Evolutionary conservation across 768 basidiomycete species (phyloP), one percentile per base, ranked within the genome.

Genomic region (Pisolithus orientalis): DNA sequence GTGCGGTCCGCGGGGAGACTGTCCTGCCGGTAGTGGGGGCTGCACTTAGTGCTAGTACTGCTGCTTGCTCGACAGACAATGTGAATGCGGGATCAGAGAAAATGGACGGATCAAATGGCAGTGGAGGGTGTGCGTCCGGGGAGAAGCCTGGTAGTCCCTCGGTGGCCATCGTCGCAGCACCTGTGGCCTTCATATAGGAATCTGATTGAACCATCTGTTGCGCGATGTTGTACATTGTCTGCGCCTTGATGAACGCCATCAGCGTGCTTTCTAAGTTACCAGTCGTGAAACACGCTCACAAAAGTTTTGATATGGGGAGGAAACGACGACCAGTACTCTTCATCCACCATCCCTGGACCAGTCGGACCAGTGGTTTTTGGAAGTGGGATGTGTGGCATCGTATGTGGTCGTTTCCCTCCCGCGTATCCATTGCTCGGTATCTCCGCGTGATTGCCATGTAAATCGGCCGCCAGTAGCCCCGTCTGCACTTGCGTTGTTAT

Each of bases 221-320:
- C 34, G 84, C 84, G 55, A 84, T 79, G 49, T 80, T 75, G 61
- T 83, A 82, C 81, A 85, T 82, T 7, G 80, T 78, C 68, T 79
- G 74, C 52, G 80, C 77, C 73, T 82, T 75, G 51, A 63, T 60
- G 44, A 57, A 62, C 61, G 57, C 63, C 57, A 62, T 71, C 68
- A 70, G 63, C 21, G 31, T 50, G 54, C 64, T 56, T 57, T 56
- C 61, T 24, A 14, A 48, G 45, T 43, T 42, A 47, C 34, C 61
- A 59, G 64, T 55, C 57, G 59, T 60, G 44, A 58, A 65, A 66
- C 58, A 51, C 60, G 56, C 81, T 73, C 64, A 87, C 84, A 65
- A 87, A 87, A 56, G 77, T 82, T 62, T 83, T 78, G 54, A 86
- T 76, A 59, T 86, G 81, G 24, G 79, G 75, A 37, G 86, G 85